These are phyloP conservation scores for Arthromyces matolae DNA, from an alignment of 768 basidiomycete species.

Conservation along the genomic window DNA sequence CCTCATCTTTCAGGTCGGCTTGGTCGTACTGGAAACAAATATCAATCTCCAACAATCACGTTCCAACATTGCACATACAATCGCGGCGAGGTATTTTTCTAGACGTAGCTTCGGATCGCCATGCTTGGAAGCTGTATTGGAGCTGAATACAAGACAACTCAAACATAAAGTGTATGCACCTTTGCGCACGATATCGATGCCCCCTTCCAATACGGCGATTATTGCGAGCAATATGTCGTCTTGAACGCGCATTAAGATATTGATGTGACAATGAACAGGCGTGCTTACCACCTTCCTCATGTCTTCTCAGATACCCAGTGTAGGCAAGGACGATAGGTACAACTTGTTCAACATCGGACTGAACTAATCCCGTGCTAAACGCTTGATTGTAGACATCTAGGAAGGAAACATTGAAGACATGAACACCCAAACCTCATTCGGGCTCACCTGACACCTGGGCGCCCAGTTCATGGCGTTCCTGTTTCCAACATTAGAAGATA, in stretches of 20 bases:
- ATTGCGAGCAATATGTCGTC: conserved; percentile 50
- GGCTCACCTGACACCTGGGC: conserved; percentile 6
- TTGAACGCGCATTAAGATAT: conserved; percentile 21
- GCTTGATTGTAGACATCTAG: conserved; percentile 59
- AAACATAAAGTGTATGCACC: conserved; percentile 34
- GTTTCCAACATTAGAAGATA: background rate
- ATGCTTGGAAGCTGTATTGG: conserved; percentile 45
- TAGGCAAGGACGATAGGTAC: conserved; percentile 61
- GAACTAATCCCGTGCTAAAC: conserved; percentile 50
- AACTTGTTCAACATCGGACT: conserved; percentile 60
- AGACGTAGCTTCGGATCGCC: conserved; percentile 78
- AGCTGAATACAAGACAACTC: background rate
- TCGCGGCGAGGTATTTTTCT: conserved; percentile 76
- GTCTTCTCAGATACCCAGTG: conserved; percentile 60
- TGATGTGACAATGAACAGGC: conserved; percentile 34
- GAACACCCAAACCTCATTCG: background rate
- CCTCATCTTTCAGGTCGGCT: conserved; percentile 49
- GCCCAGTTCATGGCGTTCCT: conserved; percentile 42
- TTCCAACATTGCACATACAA: conserved; percentile 48
- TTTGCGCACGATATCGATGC: conserved; percentile 56
- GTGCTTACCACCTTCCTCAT: conserved; percentile 43
- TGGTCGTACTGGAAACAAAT: conserved; percentile 19
- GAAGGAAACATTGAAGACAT: conserved; percentile 1
- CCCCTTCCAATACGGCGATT: conserved; percentile 58
- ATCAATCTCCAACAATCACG: background rate